Conservation (phyloP, 1,284 basidiomycete genomes). For the Cerrena zonata region DNA sequence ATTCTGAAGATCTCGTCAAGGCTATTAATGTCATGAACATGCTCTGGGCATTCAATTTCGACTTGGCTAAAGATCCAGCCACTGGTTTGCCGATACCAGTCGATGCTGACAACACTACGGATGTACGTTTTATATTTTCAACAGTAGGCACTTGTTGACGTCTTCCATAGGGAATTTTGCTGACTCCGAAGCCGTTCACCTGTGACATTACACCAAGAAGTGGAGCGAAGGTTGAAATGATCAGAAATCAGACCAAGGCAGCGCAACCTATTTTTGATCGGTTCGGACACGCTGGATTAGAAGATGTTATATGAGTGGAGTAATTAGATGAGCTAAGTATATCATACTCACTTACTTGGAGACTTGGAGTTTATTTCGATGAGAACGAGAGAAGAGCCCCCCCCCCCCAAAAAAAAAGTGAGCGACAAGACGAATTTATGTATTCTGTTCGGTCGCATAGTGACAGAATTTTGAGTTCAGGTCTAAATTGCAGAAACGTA, state of each 20-base stretch:
- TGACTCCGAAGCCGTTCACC: conserved; percentile 9
- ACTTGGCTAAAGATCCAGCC: conserved; percentile 4
- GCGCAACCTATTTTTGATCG: too few species aligned
- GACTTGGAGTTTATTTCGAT: too few species aligned
- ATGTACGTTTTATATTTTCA: neutral
- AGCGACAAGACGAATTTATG: too few species aligned
- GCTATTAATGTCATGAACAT: conserved; percentile 11
- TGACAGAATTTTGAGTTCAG: too few species aligned
- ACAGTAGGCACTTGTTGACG: neutral
- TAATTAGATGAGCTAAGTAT: too few species aligned
- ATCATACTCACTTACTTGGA: too few species aligned
- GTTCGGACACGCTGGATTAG: too few species aligned
- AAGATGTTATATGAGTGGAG: too few species aligned
- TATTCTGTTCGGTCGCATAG: too few species aligned
- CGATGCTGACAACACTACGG: conserved; percentile 1
- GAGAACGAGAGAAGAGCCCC: too few species aligned
- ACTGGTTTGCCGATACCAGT: conserved; percentile 1
- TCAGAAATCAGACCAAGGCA: conserved; percentile 1
- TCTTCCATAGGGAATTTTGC: neutral
- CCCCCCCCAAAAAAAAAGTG: too few species aligned
- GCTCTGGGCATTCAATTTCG: conserved; percentile 12
- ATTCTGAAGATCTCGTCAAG: conserved; percentile 3
- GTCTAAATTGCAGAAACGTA: too few species aligned
- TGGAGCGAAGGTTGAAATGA: conserved; percentile 3
- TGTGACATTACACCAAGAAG: conserved; percentile 7